These are phyloP conservation scores for Phytophthora foliorum DNA, from an alignment of 352 stramenopile species.

Conservation along the genomic window DNA sequence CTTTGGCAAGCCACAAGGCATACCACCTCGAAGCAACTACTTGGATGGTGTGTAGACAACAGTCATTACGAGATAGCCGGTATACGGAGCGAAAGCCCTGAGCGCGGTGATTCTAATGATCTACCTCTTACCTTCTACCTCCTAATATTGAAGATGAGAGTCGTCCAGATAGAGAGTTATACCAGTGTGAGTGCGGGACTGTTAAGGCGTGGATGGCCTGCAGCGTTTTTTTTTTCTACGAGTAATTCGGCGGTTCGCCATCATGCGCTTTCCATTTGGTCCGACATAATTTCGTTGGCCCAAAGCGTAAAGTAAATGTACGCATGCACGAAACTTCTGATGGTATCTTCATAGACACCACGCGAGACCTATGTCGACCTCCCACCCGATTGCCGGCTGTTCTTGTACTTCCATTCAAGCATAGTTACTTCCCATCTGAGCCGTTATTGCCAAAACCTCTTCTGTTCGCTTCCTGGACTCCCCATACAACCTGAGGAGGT, in stretches of 20 bases:
- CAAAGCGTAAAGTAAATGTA: neutral
- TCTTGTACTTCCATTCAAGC: constrained; percentile 7
- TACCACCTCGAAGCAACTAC: too few relatives aligned
- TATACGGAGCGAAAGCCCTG: too few relatives aligned
- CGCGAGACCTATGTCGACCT: neutral
- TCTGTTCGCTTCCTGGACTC: neutral
- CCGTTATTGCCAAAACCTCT: constrained; percentile 10
- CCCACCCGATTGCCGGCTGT: constrained; percentile 4
- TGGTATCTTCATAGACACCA: neutral
- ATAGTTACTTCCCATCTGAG: constrained; percentile 11
- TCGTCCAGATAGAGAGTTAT: neutral
- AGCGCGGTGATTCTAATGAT: neutral
- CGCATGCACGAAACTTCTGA: neutral
- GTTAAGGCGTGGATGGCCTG: neutral
- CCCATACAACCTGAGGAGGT: neutral
- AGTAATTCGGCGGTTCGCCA: neutral
- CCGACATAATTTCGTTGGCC: neutral
- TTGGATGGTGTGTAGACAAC: too few relatives aligned
- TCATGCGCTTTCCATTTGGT: neutral
- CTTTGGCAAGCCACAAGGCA: too few relatives aligned
- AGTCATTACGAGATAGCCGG: too few relatives aligned
- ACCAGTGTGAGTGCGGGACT: neutral
- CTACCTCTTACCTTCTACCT: neutral
- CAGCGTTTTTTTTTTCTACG: neutral
- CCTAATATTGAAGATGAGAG: neutral